phyloP scores from a whole-genome alignment of 2,329 filamentous ascomycete species.

The Ophiocordyceps camponoti-leonardi region DNA sequence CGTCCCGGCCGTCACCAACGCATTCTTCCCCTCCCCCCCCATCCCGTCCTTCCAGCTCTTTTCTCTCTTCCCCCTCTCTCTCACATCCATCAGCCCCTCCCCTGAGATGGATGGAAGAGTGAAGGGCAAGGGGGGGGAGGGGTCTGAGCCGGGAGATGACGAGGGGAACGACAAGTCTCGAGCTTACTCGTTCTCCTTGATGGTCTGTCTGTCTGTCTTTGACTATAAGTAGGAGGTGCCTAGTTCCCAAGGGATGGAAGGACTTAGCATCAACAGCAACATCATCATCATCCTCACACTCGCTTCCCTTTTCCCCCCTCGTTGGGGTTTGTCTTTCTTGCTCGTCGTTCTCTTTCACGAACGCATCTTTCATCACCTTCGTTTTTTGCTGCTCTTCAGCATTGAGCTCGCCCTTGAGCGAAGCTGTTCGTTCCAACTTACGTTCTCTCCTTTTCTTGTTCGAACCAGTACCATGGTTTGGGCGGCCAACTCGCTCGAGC shows the following conservation, averaged over 20 bases:
- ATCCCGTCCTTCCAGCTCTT: neutral
- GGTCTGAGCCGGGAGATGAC: neutral
- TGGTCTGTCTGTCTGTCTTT: neutral
- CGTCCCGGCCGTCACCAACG: neutral
- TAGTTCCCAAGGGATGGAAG: neutral
- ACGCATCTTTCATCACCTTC: neutral
- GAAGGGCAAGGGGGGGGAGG: neutral
- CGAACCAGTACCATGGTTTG: constrained; percentile 2
- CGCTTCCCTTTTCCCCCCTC: neutral
- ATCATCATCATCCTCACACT: neutral
- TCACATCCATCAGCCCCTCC: no score
- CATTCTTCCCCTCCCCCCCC: no score
- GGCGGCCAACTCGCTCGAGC: neutral
- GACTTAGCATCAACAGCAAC: neutral
- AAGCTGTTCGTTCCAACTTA: neutral
- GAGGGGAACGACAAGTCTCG: neutral
- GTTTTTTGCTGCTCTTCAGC: neutral
- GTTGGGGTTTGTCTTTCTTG: neutral
- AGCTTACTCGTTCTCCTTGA: neutral
- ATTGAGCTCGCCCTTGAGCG: neutral
- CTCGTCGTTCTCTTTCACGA: neutral
- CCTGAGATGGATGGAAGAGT: neutral
- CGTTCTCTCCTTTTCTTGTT: neutral
- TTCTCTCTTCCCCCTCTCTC: neutral
- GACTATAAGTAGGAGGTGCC: neutral